A percentile compares a stretch with the other conserved stretches of the same genome.
Evolutionary conservation across 2,329 filamentous ascomycete species (phyloP).

Genomic region (Fusarium marasasianum): DNA sequence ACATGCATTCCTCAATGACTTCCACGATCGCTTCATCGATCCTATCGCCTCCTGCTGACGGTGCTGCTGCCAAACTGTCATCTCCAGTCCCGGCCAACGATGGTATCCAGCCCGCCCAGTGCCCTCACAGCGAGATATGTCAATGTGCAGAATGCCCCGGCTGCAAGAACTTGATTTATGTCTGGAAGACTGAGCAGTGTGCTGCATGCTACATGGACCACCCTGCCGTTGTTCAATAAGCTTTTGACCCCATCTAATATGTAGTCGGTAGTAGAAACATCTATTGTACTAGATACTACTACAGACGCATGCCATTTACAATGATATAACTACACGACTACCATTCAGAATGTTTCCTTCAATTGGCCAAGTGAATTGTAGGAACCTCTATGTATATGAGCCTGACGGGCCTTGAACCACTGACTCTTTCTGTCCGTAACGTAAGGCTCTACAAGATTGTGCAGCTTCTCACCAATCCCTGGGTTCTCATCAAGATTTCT

Average conservation of each 20-base stretch:
- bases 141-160: not conserved
- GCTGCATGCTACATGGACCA: not conserved
- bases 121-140: not conserved
- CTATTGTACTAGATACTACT: not conserved
- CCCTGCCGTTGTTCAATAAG: not conserved
- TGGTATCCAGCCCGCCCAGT: not conserved
- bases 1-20: not conserved
- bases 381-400: not conserved
- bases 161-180: not conserved
- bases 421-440: no score
- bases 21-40: no score
- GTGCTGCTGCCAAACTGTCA: not conserved
- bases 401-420: no score
- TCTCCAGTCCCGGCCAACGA: not conserved
- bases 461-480: not conserved
- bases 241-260: not conserved
- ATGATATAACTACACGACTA: no score
- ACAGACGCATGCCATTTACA: rapidly evolving
- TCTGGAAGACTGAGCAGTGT: not conserved
- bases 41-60: rapidly evolving
- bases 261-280: rapidly evolving
- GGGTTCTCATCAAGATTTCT: not conserved
- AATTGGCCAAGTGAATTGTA: not conserved
- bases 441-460: no score
- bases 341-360: rapidly evolving